phyloP scores from a whole-genome alignment of 1,284 basidiomycete species.

The Microbotryomycetes sp. region DNA sequence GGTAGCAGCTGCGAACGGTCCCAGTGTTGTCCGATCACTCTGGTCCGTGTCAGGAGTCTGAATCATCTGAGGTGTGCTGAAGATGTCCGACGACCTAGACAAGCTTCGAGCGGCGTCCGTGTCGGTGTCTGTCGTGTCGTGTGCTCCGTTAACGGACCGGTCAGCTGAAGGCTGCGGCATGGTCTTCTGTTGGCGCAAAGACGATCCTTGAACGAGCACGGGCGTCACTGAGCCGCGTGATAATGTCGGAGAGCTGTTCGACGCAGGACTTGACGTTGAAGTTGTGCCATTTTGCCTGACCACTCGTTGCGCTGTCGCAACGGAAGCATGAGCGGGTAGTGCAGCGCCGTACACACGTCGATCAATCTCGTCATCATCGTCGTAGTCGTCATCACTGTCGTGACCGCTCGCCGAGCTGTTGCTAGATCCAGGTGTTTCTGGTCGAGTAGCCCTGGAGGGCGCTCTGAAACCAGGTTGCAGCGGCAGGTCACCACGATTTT shows the following conservation, averaged over 20 bases:
- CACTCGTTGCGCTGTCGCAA: background rate
- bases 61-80: background rate
- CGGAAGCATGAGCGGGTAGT: background rate
- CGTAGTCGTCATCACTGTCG: background rate
- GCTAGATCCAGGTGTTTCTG: background rate
- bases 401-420: background rate
- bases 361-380: background rate
- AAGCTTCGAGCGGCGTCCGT: background rate
- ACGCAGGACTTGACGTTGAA: background rate
- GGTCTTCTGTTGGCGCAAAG: background rate
- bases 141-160: too few relatives aligned
- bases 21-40: background rate
- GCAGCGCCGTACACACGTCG: background rate
- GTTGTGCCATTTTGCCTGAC: background rate
- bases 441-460: background rate
- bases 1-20: constrained; percentile 4
- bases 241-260: background rate
- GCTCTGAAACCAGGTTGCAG: background rate
- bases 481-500: background rate
- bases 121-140: background rate
- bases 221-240: background rate
- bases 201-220: background rate
- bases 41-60: background rate
- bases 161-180: background rate
- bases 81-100: background rate